phyloP scores from a whole-genome alignment of 2,329 filamentous ascomycete species.

The Helotiales sp. region DNA sequence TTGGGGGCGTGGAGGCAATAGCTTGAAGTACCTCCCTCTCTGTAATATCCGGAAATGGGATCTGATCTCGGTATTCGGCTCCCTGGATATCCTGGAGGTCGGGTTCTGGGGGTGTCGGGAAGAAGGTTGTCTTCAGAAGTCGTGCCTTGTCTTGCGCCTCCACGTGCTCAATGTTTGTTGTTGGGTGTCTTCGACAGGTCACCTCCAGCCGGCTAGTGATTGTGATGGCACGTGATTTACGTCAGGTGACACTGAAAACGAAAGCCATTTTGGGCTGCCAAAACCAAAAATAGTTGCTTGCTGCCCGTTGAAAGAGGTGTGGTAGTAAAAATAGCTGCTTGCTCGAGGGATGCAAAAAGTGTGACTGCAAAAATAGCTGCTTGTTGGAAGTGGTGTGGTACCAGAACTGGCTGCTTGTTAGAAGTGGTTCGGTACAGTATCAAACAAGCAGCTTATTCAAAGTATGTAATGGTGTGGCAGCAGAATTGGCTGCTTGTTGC shows the following conservation, averaged over 20 bases:
- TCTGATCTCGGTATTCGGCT: conserved; percentile 6
- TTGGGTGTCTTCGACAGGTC: not conserved
- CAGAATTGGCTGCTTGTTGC: conserved; percentile 11
- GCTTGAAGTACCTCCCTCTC: conserved; percentile 16
- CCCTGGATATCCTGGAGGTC: conserved; percentile 19
- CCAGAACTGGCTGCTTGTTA: conserved; percentile 14
- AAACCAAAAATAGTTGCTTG: not conserved
- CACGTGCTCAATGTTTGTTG: not conserved
- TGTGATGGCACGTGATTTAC: not conserved
- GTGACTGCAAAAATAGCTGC: conserved; percentile 11
- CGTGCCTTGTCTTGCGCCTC: conserved; percentile 3
- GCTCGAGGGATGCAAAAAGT: conserved; percentile 11
- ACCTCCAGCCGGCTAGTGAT: not conserved
- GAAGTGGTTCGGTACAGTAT: conserved; percentile 13
- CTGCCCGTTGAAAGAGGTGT: conserved; percentile 11
- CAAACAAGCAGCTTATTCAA: conserved; percentile 12
- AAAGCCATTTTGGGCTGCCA: not conserved
- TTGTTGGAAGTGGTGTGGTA: conserved; percentile 15
- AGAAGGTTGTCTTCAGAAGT: conserved; percentile 9
- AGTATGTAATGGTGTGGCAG: conserved; percentile 12
- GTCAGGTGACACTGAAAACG: not conserved
- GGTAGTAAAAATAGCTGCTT: conserved; percentile 10
- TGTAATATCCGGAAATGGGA: conserved; percentile 15
- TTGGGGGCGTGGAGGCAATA: conserved; percentile 9
- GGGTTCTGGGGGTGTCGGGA: conserved; percentile 16